Conservation (phyloP, 2,329 filamentous ascomycete species). For the Metarhizium guizhouense region DNA sequence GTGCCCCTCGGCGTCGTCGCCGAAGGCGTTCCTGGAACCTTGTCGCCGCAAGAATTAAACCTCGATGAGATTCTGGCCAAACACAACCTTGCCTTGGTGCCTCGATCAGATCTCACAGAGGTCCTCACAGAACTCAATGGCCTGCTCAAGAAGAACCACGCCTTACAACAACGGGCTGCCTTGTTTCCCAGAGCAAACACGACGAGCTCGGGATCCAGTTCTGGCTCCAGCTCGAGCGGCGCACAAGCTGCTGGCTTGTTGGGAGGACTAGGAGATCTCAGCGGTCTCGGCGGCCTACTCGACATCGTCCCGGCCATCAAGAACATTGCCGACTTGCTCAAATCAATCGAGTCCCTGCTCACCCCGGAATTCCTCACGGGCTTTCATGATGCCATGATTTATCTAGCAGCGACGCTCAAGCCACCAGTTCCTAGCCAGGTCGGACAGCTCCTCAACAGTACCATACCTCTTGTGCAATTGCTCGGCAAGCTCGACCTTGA, state of each 20-base stretch:
- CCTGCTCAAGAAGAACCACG: slow-evolving; percentile 25
- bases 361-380: slow-evolving; percentile 30
- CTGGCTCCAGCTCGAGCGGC: neutral
- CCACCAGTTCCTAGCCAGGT: slow-evolving; percentile 26
- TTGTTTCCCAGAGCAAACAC: slow-evolving; percentile 3
- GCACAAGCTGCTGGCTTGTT: slow-evolving; percentile 4
- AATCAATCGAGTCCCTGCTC: slow-evolving; percentile 14
- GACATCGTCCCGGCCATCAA: slow-evolving; percentile 14
- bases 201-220: neutral
- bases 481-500: slow-evolving; percentile 24
- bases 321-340: slow-evolving; percentile 15
- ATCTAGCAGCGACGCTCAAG: slow-evolving; percentile 27
- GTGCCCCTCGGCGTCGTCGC: slow-evolving; percentile 24
- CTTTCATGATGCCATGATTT: slow-evolving; percentile 31
- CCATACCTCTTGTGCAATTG: slow-evolving; percentile 20
- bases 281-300: slow-evolving; percentile 14
- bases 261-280: slow-evolving; percentile 12
- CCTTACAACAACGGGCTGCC: slow-evolving; percentile 2
- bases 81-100: slow-evolving; percentile 35
- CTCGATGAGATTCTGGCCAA: slow-evolving; percentile 32
- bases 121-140: slow-evolving; percentile 31
- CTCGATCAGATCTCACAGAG: slow-evolving; percentile 36
- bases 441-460: slow-evolving; percentile 17
- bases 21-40: slow-evolving; percentile 12
- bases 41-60: slow-evolving; percentile 23